These are phyloP conservation scores for Trypanosoma cruzi DNA, from an alignment of 208 protist species.

Conservation along the genomic window DNA sequence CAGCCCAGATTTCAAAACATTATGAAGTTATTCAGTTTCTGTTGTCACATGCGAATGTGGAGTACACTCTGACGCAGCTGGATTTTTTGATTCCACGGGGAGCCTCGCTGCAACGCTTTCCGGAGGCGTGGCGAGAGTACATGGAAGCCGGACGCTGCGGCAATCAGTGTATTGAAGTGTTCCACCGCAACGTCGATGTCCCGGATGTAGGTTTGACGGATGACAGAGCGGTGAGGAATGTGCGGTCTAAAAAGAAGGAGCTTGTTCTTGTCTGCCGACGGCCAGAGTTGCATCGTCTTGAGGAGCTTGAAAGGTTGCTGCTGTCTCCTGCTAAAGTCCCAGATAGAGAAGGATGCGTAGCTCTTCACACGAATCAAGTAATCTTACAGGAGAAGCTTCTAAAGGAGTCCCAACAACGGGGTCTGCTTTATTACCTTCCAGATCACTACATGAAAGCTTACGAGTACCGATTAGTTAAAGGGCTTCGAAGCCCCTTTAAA, in stretches of 20 bases:
- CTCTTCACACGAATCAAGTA: slow-evolving; percentile 87
- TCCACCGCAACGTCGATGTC: slow-evolving; percentile 13
- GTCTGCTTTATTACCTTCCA: slow-evolving; percentile 79
- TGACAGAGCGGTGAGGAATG: too few species aligned
- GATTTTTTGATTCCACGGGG: slow-evolving; percentile 83
- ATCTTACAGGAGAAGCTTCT: slow-evolving; percentile 48
- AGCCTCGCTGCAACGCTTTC: slow-evolving; percentile 78
- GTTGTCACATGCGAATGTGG: slow-evolving; percentile 59
- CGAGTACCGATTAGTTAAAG: slow-evolving; percentile 12
- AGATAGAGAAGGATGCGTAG: slow-evolving; percentile 78
- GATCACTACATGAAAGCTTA: slow-evolving; percentile 46
- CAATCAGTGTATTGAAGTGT: slow-evolving; percentile 75
- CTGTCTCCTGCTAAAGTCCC: slow-evolving; percentile 52
- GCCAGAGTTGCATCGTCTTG: slow-evolving; percentile 51
- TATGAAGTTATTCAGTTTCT: slow-evolving; percentile 87
- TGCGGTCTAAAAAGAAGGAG: slow-evolving; percentile 16
- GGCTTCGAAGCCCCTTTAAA: slow-evolving; percentile 6
- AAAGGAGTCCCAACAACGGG: slow-evolving; percentile 43
- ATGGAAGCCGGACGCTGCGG: slow-evolving; percentile 53
- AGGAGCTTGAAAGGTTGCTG: slow-evolving; percentile 52
- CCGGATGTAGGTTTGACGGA: neutral
- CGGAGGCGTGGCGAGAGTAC: slow-evolving; percentile 63
- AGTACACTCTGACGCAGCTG: slow-evolving; percentile 73
- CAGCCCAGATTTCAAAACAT: slow-evolving; percentile 80
- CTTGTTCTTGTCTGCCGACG: slow-evolving; percentile 57